Percentiles rank a stretch among this genome's conserved stretches.
These are phyloP conservation scores for Conticribra guillardii DNA, from an alignment of 108 stramenopile genomes.

Conservation along the genomic window DNA sequence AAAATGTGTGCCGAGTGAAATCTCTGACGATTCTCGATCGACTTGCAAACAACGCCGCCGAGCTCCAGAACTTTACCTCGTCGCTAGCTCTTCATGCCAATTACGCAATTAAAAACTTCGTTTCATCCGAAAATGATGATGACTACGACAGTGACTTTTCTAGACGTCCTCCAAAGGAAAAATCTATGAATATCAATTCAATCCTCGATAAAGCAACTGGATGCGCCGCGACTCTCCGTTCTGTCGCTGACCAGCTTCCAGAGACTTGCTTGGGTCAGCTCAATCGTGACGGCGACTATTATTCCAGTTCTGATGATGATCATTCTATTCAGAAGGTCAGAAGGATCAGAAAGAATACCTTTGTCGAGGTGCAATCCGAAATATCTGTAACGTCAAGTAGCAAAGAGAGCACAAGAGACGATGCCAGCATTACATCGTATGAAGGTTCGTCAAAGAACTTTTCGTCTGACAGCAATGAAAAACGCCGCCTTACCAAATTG, in stretches of 20 bases:
- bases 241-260: neutral
- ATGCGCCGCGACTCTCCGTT: slow-evolving; percentile 3
- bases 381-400: neutral
- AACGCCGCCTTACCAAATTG: neutral
- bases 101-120: neutral
- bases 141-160: slow-evolving; percentile 16
- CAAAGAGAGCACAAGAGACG: neutral
- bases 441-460: neutral
- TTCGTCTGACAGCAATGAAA: neutral
- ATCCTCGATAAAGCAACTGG: slow-evolving; percentile 7
- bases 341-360: neutral
- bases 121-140: neutral
- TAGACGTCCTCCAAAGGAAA: neutral
- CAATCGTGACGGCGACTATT: neutral
- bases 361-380: neutral
- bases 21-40: slow-evolving; percentile 6
- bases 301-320: neutral
- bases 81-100: neutral
- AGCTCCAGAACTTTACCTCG: neutral
- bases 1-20: slow-evolving; percentile 10
- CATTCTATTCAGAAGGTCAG: too few species aligned
- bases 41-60: neutral
- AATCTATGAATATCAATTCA: slow-evolving; percentile 1
- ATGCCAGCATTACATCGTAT: neutral
- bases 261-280: neutral